These are phyloP conservation scores for Agrocybe praecox DNA, from an alignment of 768 basidiomycete species.

Conservation along the genomic window DNA sequence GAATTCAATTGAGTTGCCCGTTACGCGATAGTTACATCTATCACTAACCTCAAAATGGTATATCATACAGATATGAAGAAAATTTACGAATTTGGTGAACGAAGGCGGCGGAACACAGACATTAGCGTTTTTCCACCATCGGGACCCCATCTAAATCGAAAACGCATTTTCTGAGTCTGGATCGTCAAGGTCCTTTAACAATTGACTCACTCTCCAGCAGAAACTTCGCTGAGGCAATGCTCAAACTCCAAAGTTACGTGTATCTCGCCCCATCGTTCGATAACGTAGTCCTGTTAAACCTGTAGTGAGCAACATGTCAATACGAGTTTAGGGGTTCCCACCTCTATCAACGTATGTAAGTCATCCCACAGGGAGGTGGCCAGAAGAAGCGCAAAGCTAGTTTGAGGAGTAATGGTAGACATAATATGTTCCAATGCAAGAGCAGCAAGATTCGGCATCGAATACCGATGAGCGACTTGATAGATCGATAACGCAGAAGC, in stretches of 20 bases:
- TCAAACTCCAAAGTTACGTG: slow-evolving; percentile 67
- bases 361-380: slow-evolving; percentile 73
- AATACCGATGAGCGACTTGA: slow-evolving; percentile 77
- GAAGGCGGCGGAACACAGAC: slow-evolving; percentile 65
- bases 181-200: too few species aligned
- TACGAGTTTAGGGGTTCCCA: slow-evolving; percentile 23
- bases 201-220: slow-evolving; percentile 66
- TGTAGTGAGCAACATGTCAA: slow-evolving; percentile 1
- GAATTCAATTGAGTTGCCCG: too few species aligned
- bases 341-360: slow-evolving; percentile 61
- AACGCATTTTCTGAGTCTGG: not conserved
- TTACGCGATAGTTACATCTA: too few species aligned
- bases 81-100: slow-evolving; percentile 47
- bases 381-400: slow-evolving; percentile 68
- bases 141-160: slow-evolving; percentile 58
- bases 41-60: too few species aligned
- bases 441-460: slow-evolving; percentile 62
- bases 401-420: slow-evolving; percentile 63
- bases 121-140: slow-evolving; percentile 73
- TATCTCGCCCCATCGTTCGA: slow-evolving; percentile 77
- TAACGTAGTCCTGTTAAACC: slow-evolving; percentile 62
- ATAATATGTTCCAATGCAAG: slow-evolving; percentile 77
- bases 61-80: too few species aligned
- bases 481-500: slow-evolving; percentile 78
- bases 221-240: slow-evolving; percentile 69